These are phyloP conservation scores for Eragrostis nindensis DNA, from an alignment of 176 grass and related monocot genomes.

Conservation along the genomic window DNA sequence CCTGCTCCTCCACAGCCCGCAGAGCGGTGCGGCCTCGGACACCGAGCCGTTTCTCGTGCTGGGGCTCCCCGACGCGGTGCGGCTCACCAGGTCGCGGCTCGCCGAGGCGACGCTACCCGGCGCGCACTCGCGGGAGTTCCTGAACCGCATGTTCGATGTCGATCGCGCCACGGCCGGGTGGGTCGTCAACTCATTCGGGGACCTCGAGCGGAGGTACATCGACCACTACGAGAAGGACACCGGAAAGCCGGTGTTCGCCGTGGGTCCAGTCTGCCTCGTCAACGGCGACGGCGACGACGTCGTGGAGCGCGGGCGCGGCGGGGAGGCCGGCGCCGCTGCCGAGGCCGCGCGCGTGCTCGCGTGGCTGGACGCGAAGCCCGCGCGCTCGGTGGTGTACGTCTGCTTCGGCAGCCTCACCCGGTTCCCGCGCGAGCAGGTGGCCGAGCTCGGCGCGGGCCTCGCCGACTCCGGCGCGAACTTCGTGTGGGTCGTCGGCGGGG, in stretches of 20 bases:
- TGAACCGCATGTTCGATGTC: slow-evolving; percentile 49
- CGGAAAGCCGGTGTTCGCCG: slow-evolving; percentile 57
- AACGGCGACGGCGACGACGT: slow-evolving; percentile 44
- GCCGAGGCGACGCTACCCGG: slow-evolving; percentile 62
- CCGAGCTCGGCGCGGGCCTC: slow-evolving; percentile 61
- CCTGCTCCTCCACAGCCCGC: slow-evolving; percentile 48
- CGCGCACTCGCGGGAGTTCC: slow-evolving; percentile 46
- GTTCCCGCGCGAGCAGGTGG: slow-evolving; percentile 54
- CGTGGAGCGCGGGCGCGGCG: slow-evolving; percentile 49
- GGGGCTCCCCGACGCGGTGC: slow-evolving; percentile 51
- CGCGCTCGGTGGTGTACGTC: slow-evolving; percentile 70
- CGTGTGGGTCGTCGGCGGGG: slow-evolving; percentile 70
- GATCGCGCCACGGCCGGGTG: slow-evolving; percentile 60
- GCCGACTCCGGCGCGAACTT: slow-evolving; percentile 45
- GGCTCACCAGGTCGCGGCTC: slow-evolving; percentile 56
- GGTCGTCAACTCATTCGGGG: slow-evolving; percentile 70
- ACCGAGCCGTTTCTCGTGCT: slow-evolving; percentile 57
- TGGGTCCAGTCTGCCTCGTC: slow-evolving; percentile 61
- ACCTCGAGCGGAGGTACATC: slow-evolving; percentile 58
- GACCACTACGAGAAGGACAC: slow-evolving; percentile 68
- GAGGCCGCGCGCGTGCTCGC: slow-evolving; percentile 40
- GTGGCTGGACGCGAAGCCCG: slow-evolving; percentile 60
- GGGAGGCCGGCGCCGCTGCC: neutral
- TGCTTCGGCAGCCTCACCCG: slow-evolving; percentile 65
- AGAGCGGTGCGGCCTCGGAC: slow-evolving; percentile 35